A percentile compares a stretch with the other conserved stretches of the same genome.
Evolutionary conservation across 169 alveolate genomes (phyloP).

Genomic region (Eimeria necatrix): DNA sequence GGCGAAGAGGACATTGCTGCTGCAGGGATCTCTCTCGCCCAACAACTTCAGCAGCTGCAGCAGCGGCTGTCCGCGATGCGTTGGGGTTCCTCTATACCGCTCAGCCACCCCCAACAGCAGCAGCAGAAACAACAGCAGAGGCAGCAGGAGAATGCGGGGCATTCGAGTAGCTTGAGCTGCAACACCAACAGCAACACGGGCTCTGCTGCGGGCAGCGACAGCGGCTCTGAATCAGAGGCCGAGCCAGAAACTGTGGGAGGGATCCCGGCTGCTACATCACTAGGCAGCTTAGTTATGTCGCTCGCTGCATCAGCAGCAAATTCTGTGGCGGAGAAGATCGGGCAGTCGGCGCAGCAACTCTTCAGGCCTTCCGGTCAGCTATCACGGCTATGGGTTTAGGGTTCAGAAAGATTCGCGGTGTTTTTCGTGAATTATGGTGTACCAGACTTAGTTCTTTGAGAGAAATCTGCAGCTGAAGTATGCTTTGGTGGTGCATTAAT

Average conservation of each 20-base stretch:
- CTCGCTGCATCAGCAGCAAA: conserved; percentile 65
- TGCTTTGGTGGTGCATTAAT: too few species aligned
- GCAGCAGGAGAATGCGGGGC: neutral
- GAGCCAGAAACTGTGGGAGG: neutral
- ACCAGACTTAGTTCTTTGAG: too few species aligned
- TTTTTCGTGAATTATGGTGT: too few species aligned
- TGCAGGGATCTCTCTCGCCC: neutral
- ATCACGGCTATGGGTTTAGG: neutral
- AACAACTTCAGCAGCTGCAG: conserved; percentile 63
- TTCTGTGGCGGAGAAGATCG: conserved; percentile 38
- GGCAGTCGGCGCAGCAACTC: conserved; percentile 70
- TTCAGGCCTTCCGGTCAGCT: conserved; percentile 64
- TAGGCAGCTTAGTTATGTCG: neutral
- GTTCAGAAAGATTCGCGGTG: neutral
- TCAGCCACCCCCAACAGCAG: neutral
- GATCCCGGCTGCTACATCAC: neutral
- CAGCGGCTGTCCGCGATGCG: conserved; percentile 54
- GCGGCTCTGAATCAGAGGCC: neutral
- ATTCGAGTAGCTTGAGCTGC: neutral
- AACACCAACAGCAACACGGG: conserved; percentile 7
- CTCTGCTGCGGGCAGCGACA: neutral
- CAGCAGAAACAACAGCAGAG: conserved; percentile 29
- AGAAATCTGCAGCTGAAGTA: too few species aligned
- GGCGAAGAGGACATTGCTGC: neutral
- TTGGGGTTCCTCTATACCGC: neutral